Evolutionary conservation across 805 yeast genomes (phyloP), one percentile per base, ranked within the genome.

Genomic region (Candida railenensis): DNA sequence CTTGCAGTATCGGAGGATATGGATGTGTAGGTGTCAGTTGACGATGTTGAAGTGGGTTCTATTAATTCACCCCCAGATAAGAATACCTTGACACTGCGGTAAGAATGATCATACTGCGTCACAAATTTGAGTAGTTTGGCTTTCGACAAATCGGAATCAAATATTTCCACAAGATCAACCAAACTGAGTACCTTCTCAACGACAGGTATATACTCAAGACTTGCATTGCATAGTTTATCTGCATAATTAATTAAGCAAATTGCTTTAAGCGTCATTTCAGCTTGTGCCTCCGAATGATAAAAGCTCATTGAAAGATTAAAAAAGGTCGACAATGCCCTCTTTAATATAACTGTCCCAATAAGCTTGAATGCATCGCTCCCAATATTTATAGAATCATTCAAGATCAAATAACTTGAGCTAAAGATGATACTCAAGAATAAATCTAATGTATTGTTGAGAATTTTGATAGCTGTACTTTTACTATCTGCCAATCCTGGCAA

Each of bases 381-480:
- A 11, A 25, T 7, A 11, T 25, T 25, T 7, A 25, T 25, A 25
- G 30, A 25, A 25, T 25, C 30, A 25, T 25, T 25, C 30, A 25
- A 25, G 11, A 25, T 5, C 9, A 25, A 25, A 25, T 7, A 11
- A 11, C 30, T 25, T 25, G 30, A 25, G 11, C 30, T 25, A 11
- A 25, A 25, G 5, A 25, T 5, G 11, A 11, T 11, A 11, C 30
- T 16, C 14, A 37, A 37, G 14, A 37, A 19, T 19, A 18, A 37
- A 4, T 12, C 25, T 19, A 37, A 16, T 14, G n/a, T n/a, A 11
- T 16, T 21, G 40, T 57, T 59, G 12, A 55, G 30, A 11, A 50
- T 40, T 22, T 50, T 40, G 21, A 47, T 44, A 16, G 53, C 34
- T 7, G 55, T 41, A 32, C 53, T 55, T 22, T 45, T 11, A 11